Percentiles rank a stretch among this genome's conserved stretches.
These are phyloP conservation scores for Vicia villosa DNA, from an alignment of 306 rosid species.

Conservation along the genomic window DNA sequence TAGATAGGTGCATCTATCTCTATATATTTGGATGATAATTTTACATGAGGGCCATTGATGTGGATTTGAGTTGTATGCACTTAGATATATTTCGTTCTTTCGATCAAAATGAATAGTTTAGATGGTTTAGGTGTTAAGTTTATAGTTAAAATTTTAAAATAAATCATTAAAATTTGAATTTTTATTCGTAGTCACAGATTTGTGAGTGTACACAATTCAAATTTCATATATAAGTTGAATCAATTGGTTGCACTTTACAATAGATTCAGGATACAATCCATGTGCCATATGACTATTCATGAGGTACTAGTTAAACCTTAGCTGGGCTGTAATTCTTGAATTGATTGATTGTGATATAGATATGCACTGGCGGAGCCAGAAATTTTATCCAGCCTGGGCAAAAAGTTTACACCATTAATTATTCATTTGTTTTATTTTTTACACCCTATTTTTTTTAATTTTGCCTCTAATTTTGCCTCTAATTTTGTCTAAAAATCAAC, in stretches of 20 bases:
- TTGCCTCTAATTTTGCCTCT: no score
- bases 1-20: constrained; percentile 13
- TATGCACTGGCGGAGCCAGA: no score
- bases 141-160: neutral
- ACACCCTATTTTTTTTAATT: no score
- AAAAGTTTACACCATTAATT: no score
- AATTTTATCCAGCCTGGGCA: no score
- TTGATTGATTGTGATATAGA: neutral
- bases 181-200: neutral
- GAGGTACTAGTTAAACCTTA: neutral
- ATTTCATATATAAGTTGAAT: neutral
- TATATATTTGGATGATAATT: constrained; percentile 14
- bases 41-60: constrained; percentile 23
- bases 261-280: constrained; percentile 44
- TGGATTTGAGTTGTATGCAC: neutral
- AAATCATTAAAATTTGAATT: neutral
- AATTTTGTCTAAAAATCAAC: no score
- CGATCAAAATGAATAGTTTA: neutral
- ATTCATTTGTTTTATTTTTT: no score
- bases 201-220: neutral
- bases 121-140: neutral
- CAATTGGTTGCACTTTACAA: constrained; percentile 20
- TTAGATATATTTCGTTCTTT: no score
- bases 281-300: constrained; percentile 61
- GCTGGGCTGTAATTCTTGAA: neutral